Evolutionary conservation across 2,329 filamentous ascomycete species (phyloP), one percentile per base, ranked within the genome.

Genomic region (Alternaria angustiovoidea): DNA sequence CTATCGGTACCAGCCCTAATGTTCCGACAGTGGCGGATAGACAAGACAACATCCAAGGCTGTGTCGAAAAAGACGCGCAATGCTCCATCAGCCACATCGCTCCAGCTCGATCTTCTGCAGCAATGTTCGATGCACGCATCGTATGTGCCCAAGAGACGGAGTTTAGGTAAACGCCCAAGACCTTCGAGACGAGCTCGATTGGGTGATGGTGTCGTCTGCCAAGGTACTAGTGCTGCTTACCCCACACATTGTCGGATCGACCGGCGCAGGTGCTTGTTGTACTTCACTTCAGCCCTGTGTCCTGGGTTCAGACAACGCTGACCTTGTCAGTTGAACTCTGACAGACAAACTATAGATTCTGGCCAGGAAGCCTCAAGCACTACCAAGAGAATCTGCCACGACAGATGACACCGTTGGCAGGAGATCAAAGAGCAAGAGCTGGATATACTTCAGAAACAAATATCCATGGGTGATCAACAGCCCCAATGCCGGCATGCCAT

Each of bases 191-290:
- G 51, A 61, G 34, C 51, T 66, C 57, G 30, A 43, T 68, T 58
- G 36, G 67, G 63, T 62, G 61, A 71, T 75, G 65, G 65, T 70
- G 28, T 65, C 61, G 74, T 75, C 42, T 62, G 72, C 72, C 74
- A 74, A 76, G 73, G 18, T 9, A 24, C 39, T 54, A 63, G 54
- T 62, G 39, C 60, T 62, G 43, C 42, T 52, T 70, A 68, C 69
- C 70, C 72, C 73, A 73, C 73, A 74, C 71, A 69, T 57, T 39
- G 11, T 58, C 68, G 67, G 71, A 68, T 70, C 62, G 41, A 65
- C 63, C 70, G 70, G 69, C 64, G 57, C 57, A 51, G 32, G 55
- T 55, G 42, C 59, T 62, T 60, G 61, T 38, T 55, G 54, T 41
- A 70, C 66, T 46, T 72, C 67, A 68, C 54, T 30, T 69, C 54